Evolutionary conservation across 208 protist species (phyloP).

Genomic region (Acanthamoeba triangularis): DNA sequence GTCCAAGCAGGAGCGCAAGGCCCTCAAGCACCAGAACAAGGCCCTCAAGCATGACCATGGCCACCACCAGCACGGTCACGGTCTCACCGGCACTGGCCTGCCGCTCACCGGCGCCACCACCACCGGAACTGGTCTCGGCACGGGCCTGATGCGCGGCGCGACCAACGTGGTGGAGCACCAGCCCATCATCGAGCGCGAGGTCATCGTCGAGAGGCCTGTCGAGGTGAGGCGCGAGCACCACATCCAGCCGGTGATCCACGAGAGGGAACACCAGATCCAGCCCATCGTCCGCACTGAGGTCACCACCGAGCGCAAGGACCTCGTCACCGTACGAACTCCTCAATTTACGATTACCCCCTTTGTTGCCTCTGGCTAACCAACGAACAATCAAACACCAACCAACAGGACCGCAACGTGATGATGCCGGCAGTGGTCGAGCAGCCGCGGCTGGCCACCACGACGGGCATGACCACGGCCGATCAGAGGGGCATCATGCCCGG

Average conservation of each 20-base stretch:
- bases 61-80: not conserved
- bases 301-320: not conserved
- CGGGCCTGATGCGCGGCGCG: not conserved
- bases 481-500: not conserved
- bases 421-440: not conserved
- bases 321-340: not conserved
- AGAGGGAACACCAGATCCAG: conserved; percentile 6
- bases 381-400: not conserved
- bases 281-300: not conserved
- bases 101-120: not conserved
- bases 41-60: conserved; percentile 1
- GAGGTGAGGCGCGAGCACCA: conserved; percentile 10
- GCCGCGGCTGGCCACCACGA: not conserved
- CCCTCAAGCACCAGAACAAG: conserved; percentile 34
- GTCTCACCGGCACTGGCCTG: not conserved
- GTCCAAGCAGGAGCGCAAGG: not conserved
- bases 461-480: not conserved
- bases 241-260: not conserved
- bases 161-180: not conserved
- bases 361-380: no score
- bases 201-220: not conserved
- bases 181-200: conserved; percentile 8
- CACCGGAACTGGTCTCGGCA: not conserved
- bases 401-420: not conserved
- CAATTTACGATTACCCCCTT: not conserved